Base-by-base conservation (phyloP, 306 rosid species). In the Mimosa bimucronata region DNA sequence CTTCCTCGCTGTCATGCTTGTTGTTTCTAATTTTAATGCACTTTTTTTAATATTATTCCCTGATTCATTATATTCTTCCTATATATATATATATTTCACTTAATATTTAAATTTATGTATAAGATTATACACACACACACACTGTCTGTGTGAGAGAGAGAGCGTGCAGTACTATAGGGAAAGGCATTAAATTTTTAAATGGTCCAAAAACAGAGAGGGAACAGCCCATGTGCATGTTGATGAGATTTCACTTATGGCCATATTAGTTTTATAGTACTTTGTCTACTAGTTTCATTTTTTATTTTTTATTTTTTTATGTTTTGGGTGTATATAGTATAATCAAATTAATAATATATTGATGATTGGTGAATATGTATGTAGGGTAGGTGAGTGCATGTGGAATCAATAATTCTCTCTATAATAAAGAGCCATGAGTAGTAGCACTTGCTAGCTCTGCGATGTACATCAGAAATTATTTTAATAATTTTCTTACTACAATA, bases 181-280 rank as follows among this genome's bases (percentile, higher is more conserved):
- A 78, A 48, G 37, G 73, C 74, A 69, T 84, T 85, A 62, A 79
- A 80, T 78, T 69, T 74, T 81, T 75, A 28, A 50, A 75, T 77
- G 85, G 86, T 40, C 82, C 81, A 76, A 82, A 79, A 53, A 40
- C 78, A 80, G 71, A n/a, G 86, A 9, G 94, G 98, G 97, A 89
- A 94, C 98, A 94, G 81, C 71, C 89, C 98, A 92, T 91, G 98
- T 94, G 98, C 85, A 77, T 86, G 88, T 87, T 89, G 75, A 89
- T 88, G 90, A 87, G 85, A 71, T 81, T 75, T 81, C 80, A 48
- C 83, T 89, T 10, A 80, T 85, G 91, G 77, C 90, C 90, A 75
- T 23, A 58, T 82, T 89, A 82, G 76, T 85, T 85, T 86, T 64
- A 58, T 81, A 45, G 76, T 75, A 87, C 66, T 87, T 79, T 67